These are phyloP conservation scores for Ophioceras dolichostomum DNA, from an alignment of 2,329 filamentous ascomycete species.

Conservation along the genomic window DNA sequence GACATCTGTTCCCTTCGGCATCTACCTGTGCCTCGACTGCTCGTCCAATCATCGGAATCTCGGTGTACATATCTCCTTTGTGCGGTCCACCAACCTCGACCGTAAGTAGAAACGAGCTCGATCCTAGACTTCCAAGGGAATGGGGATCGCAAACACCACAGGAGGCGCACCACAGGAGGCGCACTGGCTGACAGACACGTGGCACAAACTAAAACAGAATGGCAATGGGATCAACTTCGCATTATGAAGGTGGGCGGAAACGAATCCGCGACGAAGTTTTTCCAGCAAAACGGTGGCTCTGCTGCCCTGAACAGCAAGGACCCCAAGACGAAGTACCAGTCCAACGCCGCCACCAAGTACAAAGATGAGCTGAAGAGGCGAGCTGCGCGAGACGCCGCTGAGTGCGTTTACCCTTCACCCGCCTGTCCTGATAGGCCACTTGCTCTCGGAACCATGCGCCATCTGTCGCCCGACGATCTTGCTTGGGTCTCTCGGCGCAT, in stretches of 20 bases:
- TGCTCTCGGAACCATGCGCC: no score
- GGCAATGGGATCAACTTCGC: conserved; percentile 98
- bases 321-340: conserved; percentile 92
- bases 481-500: neutral
- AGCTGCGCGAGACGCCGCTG: conserved; percentile 68
- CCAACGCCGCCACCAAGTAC: conserved; percentile 87
- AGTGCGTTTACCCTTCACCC: conserved; percentile 41
- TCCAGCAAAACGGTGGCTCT: conserved; percentile 89
- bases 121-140: no score
- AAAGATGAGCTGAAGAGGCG: conserved; percentile 91
- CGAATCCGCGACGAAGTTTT: conserved; percentile 95
- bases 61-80: conserved; percentile 97
- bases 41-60: conserved; percentile 95
- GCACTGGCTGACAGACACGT: conserved; percentile 2
- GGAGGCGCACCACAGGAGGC: no score
- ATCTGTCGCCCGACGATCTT: neutral
- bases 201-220: conserved; percentile 39
- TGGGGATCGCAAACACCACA: no score
- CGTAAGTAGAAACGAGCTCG: conserved; percentile 67
- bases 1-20: conserved; percentile 90
- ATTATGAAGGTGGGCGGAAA: conserved; percentile 98
- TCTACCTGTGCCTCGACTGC: conserved; percentile 97
- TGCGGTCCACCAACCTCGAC: conserved; percentile 95
- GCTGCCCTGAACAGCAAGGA: conserved; percentile 95
- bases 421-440: neutral